Conservation (phyloP, 2,329 filamentous ascomycete species). For the Aspergillus piperis region DNA sequence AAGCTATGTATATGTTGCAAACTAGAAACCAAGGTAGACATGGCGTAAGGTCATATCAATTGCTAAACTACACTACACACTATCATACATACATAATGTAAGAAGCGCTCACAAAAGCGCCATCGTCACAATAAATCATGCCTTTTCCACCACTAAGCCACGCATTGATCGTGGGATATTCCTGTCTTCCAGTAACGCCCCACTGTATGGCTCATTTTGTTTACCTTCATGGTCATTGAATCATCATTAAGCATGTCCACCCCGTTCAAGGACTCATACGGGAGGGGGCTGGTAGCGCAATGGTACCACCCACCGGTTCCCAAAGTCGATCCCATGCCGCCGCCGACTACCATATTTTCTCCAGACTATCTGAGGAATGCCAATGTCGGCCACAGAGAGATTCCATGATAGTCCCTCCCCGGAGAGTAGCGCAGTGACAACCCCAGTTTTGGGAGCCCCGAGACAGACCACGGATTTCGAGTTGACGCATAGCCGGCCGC, state of each 20-base stretch:
- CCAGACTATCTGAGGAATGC: slow-evolving; percentile 79
- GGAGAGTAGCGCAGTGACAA: slow-evolving; percentile 73
- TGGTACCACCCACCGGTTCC: slow-evolving; percentile 79
- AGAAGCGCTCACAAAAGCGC: not conserved
- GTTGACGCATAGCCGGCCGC: slow-evolving; percentile 74
- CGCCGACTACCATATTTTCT: slow-evolving; percentile 79
- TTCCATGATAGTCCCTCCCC: slow-evolving; percentile 66
- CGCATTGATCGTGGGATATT: not conserved
- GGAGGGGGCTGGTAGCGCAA: slow-evolving; percentile 52
- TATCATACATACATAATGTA: not conserved
- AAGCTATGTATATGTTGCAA: no score
- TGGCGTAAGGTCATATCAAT: not conserved
- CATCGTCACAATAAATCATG: not conserved
- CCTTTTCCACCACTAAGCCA: not conserved
- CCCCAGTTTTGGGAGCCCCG: slow-evolving; percentile 80
- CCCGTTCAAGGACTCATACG: slow-evolving; percentile 19
- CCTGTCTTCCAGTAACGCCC: slow-evolving; percentile 14
- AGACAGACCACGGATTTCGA: slow-evolving; percentile 82
- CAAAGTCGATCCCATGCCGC: slow-evolving; percentile 84
- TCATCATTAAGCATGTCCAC: slow-evolving; percentile 14
- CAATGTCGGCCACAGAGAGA: slow-evolving; percentile 82
- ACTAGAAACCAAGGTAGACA: no score
- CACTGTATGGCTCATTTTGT: slow-evolving; percentile 8
- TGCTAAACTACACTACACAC: not conserved
- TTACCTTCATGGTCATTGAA: slow-evolving; percentile 7